Evolutionary conservation across 2,329 filamentous ascomycete genomes (phyloP).

Genomic region (Leptographium wingfieldii): DNA sequence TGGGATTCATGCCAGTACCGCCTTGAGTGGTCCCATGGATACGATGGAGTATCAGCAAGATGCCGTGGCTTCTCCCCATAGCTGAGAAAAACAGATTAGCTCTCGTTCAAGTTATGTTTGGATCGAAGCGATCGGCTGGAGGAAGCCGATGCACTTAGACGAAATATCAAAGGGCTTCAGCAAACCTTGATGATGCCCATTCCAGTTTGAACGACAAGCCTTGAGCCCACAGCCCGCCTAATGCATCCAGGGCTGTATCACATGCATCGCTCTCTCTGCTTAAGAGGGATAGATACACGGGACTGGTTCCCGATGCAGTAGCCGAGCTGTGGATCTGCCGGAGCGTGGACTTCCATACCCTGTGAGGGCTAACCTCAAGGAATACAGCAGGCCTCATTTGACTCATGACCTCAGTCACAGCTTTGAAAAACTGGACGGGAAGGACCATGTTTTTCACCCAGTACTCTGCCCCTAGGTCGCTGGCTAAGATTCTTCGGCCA

Average conservation of each 20-base stretch:
- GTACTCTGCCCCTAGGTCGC: constrained; percentile 13
- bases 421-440: constrained; percentile 21
- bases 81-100: neutral
- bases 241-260: neutral
- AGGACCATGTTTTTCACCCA: constrained; percentile 24
- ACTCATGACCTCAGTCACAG: constrained; percentile 12
- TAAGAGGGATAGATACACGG: constrained; percentile 9
- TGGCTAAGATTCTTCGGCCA: constrained; percentile 5
- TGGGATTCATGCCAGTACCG: constrained; percentile 26
- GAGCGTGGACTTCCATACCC: constrained; percentile 9
- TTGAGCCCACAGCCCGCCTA: constrained; percentile 10
- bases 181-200: constrained; percentile 4
- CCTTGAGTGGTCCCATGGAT: constrained; percentile 27
- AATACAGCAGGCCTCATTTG: constrained; percentile 4
- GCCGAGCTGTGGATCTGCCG: constrained; percentile 2
- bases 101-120: neutral
- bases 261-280: constrained; percentile 5
- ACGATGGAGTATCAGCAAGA: constrained; percentile 24
- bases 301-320: neutral
- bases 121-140: neutral
- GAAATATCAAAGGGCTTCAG: neutral
- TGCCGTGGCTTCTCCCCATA: neutral
- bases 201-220: constrained; percentile 3
- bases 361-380: constrained; percentile 12
- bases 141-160: neutral